Evolutionary conservation across 495 filamentous ascomycete species (phyloP), one percentile per base, ranked within the genome.

Genomic region (Friedmanniomyces endolithicus): DNA sequence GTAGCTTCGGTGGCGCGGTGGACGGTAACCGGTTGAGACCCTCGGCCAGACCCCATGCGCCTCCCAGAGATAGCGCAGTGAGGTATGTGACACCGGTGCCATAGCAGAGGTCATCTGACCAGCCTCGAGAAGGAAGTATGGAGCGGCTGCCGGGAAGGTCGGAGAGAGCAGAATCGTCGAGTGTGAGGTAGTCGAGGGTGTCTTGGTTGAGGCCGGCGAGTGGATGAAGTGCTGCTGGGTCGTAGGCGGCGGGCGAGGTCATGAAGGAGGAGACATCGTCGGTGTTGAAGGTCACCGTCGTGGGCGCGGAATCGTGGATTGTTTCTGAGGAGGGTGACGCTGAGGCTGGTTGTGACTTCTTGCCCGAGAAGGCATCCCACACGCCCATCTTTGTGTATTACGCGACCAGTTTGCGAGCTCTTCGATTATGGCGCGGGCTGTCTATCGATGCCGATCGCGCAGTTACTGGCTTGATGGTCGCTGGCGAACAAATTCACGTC

Each of bases 91-190:
- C 82, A 52, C 92, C 92, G 23, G 90, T 89, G 63, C 94, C 94
- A 67, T 98, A 98, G 71, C 92, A 97, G 48, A 98, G 81, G 69
- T 98, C 92, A 67, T 98, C 92, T 48, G 87, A 92, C 82, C 94
- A 98, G 62, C 92, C 92, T 66, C 94, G 84, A 25, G 89, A 95
- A 4, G 94, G 94, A 33, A 98, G 78, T 34, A 87, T 83, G 14
- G 89, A 88, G 54, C 84, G 84, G 39, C 80, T 75, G 63, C 89
- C 90, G 48, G 92, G 87, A n/a, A 94, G 78, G 63, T 90, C 77
- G 35, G 88, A 90, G 43, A 97, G 84, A 11, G 83, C 77, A 23
- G 87, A 85, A 63, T 97, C 92, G 74, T 97, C 92, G 66, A 98
- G 85, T 45, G 83, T 79, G 45, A 98, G 78, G 72, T 97, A 97